Evolutionary conservation across 2,329 filamentous ascomycete genomes (phyloP).

Genomic region (Apiospora marii): DNA sequence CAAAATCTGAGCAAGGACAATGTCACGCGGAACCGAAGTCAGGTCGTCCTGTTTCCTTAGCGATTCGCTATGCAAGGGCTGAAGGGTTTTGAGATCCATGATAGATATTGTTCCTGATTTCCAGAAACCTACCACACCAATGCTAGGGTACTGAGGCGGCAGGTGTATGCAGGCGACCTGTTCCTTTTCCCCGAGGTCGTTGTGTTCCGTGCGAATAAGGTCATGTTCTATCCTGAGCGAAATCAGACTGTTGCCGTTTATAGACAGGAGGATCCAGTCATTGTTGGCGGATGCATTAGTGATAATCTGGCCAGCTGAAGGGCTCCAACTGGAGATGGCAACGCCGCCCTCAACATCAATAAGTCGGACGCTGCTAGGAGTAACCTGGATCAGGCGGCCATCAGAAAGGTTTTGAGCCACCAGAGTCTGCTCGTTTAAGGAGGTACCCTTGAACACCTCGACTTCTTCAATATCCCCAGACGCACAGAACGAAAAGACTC

Average conservation of each 20-base stretch:
- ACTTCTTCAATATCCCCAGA: slow-evolving; percentile 87
- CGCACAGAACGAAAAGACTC: slow-evolving; percentile 78
- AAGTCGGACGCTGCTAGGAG: slow-evolving; percentile 67
- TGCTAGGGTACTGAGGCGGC: slow-evolving; percentile 65
- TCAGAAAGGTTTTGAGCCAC: slow-evolving; percentile 71
- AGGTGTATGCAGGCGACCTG: slow-evolving; percentile 89
- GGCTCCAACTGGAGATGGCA: slow-evolving; percentile 65
- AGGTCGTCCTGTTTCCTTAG: slow-evolving; percentile 69
- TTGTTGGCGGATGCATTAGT: slow-evolving; percentile 81
- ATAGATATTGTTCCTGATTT: slow-evolving; percentile 81
- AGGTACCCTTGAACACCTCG: slow-evolving; percentile 75
- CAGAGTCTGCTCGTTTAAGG: slow-evolving; percentile 75
- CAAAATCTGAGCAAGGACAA: slow-evolving; percentile 81
- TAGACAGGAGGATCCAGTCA: slow-evolving; percentile 73
- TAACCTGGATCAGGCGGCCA: slow-evolving; percentile 78
- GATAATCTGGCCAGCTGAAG: slow-evolving; percentile 63
- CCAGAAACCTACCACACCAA: slow-evolving; percentile 89
- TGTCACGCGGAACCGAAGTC: slow-evolving; percentile 81
- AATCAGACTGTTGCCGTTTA: slow-evolving; percentile 76
- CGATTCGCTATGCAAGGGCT: slow-evolving; percentile 69
- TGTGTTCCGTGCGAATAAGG: slow-evolving; percentile 64
- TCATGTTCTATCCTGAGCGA: slow-evolving; percentile 70
- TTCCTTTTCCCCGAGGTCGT: slow-evolving; percentile 69
- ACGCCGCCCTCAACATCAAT: slow-evolving; percentile 66
- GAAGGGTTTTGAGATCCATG: slow-evolving; percentile 71